Conservation (phyloP, 768 basidiomycete species). For the Auricularia heimuer region DNA sequence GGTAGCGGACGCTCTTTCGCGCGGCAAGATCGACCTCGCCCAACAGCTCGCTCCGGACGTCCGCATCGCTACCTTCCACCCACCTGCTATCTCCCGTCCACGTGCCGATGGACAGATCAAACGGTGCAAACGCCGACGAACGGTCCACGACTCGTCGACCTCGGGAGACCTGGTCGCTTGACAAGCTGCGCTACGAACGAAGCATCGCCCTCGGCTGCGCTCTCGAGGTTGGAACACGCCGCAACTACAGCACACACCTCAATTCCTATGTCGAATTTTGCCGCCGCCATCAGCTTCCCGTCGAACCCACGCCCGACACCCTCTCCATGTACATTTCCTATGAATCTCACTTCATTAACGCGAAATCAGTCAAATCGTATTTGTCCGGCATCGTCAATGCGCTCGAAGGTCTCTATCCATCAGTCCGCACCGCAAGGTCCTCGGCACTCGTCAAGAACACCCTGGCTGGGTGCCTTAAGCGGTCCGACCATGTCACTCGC, state of each 20-base stretch:
- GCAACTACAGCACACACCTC: conserved; percentile 4
- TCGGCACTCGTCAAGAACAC: conserved; percentile 1
- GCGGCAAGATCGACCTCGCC: conserved; percentile 2
- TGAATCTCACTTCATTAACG: conserved; percentile 5
- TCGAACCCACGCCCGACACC: conserved; percentile 8
- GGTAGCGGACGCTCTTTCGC: conserved; percentile 15
- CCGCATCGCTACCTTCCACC: conserved; percentile 7
- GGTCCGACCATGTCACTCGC: conserved; percentile 10
- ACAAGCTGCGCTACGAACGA: conserved; percentile 24
- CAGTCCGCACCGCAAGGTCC: not conserved
- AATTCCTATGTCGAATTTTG: conserved; percentile 9
- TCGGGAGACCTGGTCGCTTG: conserved; percentile 25
- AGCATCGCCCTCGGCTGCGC: conserved; percentile 24
- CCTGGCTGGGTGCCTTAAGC: conserved; percentile 15
- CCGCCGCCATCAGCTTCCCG: conserved; percentile 7
- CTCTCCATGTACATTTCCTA: conserved; percentile 8
- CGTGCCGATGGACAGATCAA: conserved; percentile 11
- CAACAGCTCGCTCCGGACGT: conserved; percentile 1
- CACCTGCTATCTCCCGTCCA: conserved; percentile 10
- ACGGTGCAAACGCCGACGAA: not conserved
- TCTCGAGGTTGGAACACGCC: conserved; percentile 16
- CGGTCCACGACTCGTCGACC: conserved; percentile 11
- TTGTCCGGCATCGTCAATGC: conserved; percentile 6
- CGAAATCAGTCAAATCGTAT: conserved; percentile 6
- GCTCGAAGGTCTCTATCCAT: conserved; percentile 5